A percentile compares a stretch with the other conserved stretches of the same genome.
phyloP scores from a whole-genome alignment of 768 basidiomycete species.

The Chalciporus pseudorubinellus region DNA sequence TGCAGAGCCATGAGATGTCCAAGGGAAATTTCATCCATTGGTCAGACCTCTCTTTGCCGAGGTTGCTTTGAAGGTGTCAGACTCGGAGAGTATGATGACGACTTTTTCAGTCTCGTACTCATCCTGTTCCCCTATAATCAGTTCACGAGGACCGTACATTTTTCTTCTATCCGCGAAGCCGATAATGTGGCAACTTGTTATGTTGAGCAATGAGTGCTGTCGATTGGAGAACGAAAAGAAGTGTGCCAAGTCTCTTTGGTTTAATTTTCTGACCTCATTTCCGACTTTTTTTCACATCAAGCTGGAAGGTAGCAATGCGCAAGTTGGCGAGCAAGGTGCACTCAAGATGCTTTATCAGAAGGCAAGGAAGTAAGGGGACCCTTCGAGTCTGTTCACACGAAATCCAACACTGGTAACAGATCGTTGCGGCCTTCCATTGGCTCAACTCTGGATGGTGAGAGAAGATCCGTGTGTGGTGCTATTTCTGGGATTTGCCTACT shows the following conservation, averaged over 20 bases:
- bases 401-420: conserved; percentile 36
- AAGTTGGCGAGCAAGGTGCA: conserved; percentile 78
- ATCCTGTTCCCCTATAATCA: conserved; percentile 90
- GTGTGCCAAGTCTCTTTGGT: conserved; percentile 28
- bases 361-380: too few relatives aligned
- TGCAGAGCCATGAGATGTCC: conserved; percentile 72
- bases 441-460: conserved; percentile 80
- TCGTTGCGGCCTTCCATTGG: conserved; percentile 85
- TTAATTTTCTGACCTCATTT: background rate
- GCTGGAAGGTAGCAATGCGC: conserved; percentile 65
- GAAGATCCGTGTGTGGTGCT: conserved; percentile 56
- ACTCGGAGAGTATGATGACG: conserved; percentile 87
- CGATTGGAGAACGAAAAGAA: conserved; percentile 65
- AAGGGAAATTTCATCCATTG: conserved; percentile 84
- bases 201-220: conserved; percentile 81
- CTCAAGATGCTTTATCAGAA: conserved; percentile 81
- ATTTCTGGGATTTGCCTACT: background rate
- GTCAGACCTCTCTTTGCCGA: conserved; percentile 72
- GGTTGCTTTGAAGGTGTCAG: conserved; percentile 73
- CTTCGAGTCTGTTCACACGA: conserved; percentile 16
- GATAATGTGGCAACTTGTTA: conserved; percentile 76
- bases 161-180: conserved; percentile 47
- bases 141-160: conserved; percentile 83
- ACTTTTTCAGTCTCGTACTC: conserved; percentile 89
- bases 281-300: conserved; percentile 30